Evolutionary conservation across 2,329 filamentous ascomycete genomes (phyloP), one percentile per base, ranked within the genome.

Genomic region (Fusarium mundagurra): DNA sequence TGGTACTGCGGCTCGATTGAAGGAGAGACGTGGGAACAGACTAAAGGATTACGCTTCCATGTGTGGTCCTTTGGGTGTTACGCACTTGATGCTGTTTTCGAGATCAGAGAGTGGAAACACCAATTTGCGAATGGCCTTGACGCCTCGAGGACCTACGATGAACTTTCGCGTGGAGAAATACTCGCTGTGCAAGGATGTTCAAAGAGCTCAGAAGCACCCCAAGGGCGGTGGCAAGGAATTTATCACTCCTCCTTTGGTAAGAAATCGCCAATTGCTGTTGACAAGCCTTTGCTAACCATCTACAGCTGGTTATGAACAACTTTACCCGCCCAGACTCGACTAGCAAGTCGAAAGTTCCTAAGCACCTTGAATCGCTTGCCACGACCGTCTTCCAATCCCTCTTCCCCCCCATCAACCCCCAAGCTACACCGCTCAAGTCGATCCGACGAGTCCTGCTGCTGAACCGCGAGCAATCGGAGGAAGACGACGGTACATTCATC

Each of bases 161-260:
- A 92, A 98, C 83, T 99, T 99, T 83, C 89, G 95, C 69, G 94
- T 99, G 53, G 94, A 98, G 80, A 95, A 94, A 78, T 99, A 99
- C 82, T 97, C 95, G 41, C 87, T 99, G 6, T 94, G 93, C 84
- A 98, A 96, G 82, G 96, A 99, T 82, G 92, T 99, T 8, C 89
- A 93, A 77, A 93, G 91, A 80, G 91, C 94, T 20, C 91, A 97
- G 85, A 94, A 93, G 82, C 93, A 94, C 77, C 94, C 96, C 14
- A 91, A 92, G 80, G 93, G 92, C 54, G 92, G 92, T 54, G 94
- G 93, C 72, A 96, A 96, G 81, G 94, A 98, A 82, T 97, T 94
- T 79, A 87, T 93, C 65, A 94, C 92, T 48, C 92, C 96, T 12
- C 96, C 96, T 71, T 84, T 98, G 84, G 91, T 93, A 89, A 72